Percentiles rank a stretch among this genome's conserved stretches.
These are phyloP conservation scores for Ettlia oleoabundans DNA, from an alignment of 139 green algal genomes.

Conservation along the genomic window DNA sequence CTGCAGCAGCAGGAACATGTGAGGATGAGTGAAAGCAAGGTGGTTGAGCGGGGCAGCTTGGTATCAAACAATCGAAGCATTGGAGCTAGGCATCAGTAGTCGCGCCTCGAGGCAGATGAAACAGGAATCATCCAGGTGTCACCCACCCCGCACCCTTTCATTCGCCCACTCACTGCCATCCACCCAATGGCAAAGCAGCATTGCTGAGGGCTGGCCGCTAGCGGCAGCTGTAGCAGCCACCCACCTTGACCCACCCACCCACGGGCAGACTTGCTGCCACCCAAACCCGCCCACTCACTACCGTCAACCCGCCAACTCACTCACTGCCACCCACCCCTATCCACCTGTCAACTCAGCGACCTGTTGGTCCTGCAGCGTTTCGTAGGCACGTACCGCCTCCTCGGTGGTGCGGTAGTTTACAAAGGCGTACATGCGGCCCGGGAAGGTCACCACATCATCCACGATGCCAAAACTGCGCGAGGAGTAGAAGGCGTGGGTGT, in stretches of 20 bases:
- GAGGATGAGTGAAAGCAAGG: not conserved
- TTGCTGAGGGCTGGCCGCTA: too few relatives aligned
- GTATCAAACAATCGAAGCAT: not conserved
- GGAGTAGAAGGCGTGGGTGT: not conserved
- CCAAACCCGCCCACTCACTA: not conserved
- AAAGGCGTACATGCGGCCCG: constrained; percentile 79
- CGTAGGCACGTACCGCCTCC: constrained; percentile 57
- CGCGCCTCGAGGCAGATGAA: too few relatives aligned
- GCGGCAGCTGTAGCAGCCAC: too few relatives aligned
- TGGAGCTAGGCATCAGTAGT: too few relatives aligned
- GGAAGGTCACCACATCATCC: constrained; percentile 80
- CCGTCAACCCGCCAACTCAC: not conserved
- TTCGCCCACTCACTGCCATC: too few relatives aligned
- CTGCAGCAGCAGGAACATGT: not conserved
- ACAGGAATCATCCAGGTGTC: too few relatives aligned
- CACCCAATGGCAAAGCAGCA: too few relatives aligned
- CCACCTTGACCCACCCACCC: too few relatives aligned
- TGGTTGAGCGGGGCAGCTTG: not conserved
- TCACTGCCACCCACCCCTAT: not conserved
- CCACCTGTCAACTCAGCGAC: constrained; percentile 43
- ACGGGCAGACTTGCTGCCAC: too few relatives aligned
- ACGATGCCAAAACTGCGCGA: constrained; percentile 59
- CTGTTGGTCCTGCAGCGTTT: constrained; percentile 40
- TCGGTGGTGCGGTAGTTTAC: constrained; percentile 71
- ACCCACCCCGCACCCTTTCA: too few relatives aligned